These are phyloP conservation scores for Phellinidium pouzarii DNA, from an alignment of 1,284 basidiomycete species.

Conservation along the genomic window DNA sequence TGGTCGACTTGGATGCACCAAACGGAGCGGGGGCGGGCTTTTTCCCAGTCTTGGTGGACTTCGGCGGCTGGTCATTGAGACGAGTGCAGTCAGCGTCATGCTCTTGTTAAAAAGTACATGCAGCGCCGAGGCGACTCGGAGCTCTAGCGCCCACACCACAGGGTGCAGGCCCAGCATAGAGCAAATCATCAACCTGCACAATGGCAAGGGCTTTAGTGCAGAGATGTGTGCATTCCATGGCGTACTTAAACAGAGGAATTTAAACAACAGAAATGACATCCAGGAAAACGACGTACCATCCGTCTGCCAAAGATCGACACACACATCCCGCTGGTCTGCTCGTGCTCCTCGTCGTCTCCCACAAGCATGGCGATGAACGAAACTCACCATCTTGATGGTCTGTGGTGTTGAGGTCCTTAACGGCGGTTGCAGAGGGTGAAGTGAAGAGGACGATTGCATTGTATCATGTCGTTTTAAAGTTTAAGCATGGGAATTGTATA, in stretches of 20 bases:
- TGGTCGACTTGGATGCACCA: constrained; percentile 66
- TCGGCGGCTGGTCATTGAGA: constrained; percentile 88
- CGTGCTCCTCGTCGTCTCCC: constrained; percentile 13
- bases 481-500: background rate
- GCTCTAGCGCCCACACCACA: constrained; percentile 51
- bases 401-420: background rate
- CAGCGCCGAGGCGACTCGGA: constrained; percentile 45
- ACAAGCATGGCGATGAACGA: constrained; percentile 1
- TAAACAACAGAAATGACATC: constrained; percentile 33
- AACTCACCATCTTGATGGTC: constrained; percentile 14
- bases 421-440: background rate
- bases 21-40: constrained; percentile 75
- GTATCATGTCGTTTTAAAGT: background rate
- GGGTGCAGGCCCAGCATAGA: constrained; percentile 28
- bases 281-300: constrained; percentile 43
- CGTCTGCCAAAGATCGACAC: constrained; percentile 30
- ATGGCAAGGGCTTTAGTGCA: constrained; percentile 26
- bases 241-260: constrained; percentile 17
- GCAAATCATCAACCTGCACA: constrained; percentile 37
- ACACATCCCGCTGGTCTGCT: constrained; percentile 13
- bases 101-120: constrained; percentile 22
- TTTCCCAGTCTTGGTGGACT: constrained; percentile 65
- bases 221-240: constrained; percentile 23
- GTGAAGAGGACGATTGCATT: background rate
- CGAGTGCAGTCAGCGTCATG: constrained; percentile 53